Conservation (phyloP, 2,329 filamentous ascomycete genomes). For the Aspergillus fijiensis region DNA sequence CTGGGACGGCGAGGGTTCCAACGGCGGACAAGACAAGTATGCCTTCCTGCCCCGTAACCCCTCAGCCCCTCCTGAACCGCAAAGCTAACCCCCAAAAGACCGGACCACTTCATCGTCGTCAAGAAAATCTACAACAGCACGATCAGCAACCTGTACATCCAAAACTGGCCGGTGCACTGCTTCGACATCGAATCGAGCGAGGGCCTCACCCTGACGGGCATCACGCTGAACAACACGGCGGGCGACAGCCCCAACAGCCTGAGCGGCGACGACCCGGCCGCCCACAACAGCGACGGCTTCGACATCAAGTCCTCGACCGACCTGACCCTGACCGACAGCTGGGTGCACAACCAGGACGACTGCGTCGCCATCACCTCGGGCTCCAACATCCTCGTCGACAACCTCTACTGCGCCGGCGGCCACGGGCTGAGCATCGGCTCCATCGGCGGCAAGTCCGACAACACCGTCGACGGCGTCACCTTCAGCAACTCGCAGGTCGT, state of each 20-base stretch:
- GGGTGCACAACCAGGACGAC: constrained; percentile 48
- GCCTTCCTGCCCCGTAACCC: background rate
- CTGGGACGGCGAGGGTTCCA: constrained; percentile 50
- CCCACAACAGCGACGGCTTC: constrained; percentile 53
- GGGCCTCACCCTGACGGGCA: constrained; percentile 36
- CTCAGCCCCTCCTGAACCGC: too few relatives aligned
- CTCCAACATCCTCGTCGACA: constrained; percentile 26
- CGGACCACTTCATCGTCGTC: constrained; percentile 44
- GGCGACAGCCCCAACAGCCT: constrained; percentile 37
- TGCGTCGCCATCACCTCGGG: constrained; percentile 33
- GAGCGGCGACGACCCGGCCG: constrained; percentile 35
- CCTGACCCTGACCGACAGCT: constrained; percentile 46
- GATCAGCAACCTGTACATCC: constrained; percentile 40
- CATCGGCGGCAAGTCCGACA: constrained; percentile 51
- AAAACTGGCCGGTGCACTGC: constrained; percentile 44
- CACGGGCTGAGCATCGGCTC: constrained; percentile 37
- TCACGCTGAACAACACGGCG: constrained; percentile 43
- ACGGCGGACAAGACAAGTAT: constrained; percentile 39
- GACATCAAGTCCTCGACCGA: constrained; percentile 48
- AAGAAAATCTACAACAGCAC: constrained; percentile 42
- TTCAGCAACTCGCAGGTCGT: constrained; percentile 52
- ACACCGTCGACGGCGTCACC: constrained; percentile 53
- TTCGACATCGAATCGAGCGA: constrained; percentile 38
- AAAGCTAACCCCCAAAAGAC: constrained; percentile 16
- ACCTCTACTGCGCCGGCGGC: constrained; percentile 40